Conservation (phyloP, 2,329 filamentous ascomycete genomes). For the Ceratocystis diversiconidia region DNA sequence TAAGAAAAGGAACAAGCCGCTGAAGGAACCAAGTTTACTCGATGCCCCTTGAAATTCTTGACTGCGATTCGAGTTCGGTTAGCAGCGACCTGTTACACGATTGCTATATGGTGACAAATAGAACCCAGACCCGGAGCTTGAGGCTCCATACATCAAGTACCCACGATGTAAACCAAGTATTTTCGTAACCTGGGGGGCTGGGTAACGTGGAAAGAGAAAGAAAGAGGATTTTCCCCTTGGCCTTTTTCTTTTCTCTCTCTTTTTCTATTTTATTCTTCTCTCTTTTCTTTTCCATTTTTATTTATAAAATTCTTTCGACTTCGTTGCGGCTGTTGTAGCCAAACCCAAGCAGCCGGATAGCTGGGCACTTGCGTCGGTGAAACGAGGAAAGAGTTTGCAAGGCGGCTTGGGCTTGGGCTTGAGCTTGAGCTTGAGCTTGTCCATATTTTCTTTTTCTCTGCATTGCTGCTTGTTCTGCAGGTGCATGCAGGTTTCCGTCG, state of each 20-base stretch:
- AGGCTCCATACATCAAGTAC: too few species aligned
- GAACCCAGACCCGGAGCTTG: not conserved
- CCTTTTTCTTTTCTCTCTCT: too few species aligned
- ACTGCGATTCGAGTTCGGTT: not conserved
- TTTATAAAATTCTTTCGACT: too few species aligned
- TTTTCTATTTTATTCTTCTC: too few species aligned
- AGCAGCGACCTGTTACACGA: slow-evolving; percentile 4
- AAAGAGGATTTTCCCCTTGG: not conserved
- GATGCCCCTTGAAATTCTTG: not conserved
- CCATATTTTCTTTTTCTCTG: not conserved
- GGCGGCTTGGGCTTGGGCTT: not conserved
- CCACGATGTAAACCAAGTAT: too few species aligned
- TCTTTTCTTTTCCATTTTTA: too few species aligned
- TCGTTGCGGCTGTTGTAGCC: not conserved
- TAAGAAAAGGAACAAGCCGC: not conserved
- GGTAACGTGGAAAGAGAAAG: too few species aligned
- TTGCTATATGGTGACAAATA: not conserved
- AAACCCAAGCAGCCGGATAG: not conserved
- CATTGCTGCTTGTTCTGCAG: not conserved
- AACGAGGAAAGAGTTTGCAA: not conserved
- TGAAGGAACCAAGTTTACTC: not conserved
- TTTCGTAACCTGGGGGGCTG: too few species aligned
- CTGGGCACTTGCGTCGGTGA: not conserved
- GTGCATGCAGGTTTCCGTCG: not conserved
- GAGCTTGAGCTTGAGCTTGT: not conserved